A percentile compares a stretch with the other conserved stretches of the same genome.
phyloP scores from a whole-genome alignment of 495 filamentous ascomycete genomes.

The Penicillium waksmanii region DNA sequence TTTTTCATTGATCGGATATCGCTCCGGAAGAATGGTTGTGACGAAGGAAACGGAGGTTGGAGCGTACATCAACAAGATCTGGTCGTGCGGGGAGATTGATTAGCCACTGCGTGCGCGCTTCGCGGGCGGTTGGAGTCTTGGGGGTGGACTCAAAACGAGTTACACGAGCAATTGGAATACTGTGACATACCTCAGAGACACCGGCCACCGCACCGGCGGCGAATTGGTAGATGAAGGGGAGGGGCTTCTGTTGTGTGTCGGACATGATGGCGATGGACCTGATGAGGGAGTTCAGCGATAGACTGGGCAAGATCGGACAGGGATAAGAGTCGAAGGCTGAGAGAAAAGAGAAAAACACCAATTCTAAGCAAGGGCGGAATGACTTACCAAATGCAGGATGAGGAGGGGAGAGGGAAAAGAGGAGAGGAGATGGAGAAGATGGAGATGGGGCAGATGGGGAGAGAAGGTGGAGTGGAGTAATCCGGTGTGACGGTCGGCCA shows the following conservation, averaged over 20 bases:
- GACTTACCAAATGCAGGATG: slow-evolving; percentile 21
- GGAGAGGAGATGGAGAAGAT: slow-evolving; percentile 1
- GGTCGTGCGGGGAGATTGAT: slow-evolving; percentile 37
- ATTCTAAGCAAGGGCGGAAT: background rate
- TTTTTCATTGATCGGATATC: background rate
- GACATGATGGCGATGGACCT: slow-evolving; percentile 54
- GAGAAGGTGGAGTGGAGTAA: slow-evolving; percentile 16
- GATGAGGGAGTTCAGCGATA: slow-evolving; percentile 9
- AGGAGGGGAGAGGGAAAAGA: slow-evolving; percentile 18
- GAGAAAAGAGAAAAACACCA: slow-evolving; percentile 5
- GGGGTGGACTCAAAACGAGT: background rate
- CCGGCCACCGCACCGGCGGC: slow-evolving; percentile 87
- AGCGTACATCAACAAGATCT: slow-evolving; percentile 86
- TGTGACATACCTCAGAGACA: slow-evolving; percentile 77
- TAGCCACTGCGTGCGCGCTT: slow-evolving; percentile 18
- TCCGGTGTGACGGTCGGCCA: slow-evolving; percentile 27
- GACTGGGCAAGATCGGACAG: background rate
- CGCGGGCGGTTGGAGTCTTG: background rate
- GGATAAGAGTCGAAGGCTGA: background rate
- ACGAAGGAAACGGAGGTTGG: slow-evolving; percentile 11
- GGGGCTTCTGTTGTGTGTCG: slow-evolving; percentile 60
- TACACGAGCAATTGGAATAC: background rate
- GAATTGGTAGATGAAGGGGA: slow-evolving; percentile 87
- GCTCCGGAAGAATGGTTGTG: slow-evolving; percentile 1
- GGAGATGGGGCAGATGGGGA: slow-evolving; percentile 21